Conservation (phyloP, 1,139 yeast species). For the Candida tunisiensis region DNA sequence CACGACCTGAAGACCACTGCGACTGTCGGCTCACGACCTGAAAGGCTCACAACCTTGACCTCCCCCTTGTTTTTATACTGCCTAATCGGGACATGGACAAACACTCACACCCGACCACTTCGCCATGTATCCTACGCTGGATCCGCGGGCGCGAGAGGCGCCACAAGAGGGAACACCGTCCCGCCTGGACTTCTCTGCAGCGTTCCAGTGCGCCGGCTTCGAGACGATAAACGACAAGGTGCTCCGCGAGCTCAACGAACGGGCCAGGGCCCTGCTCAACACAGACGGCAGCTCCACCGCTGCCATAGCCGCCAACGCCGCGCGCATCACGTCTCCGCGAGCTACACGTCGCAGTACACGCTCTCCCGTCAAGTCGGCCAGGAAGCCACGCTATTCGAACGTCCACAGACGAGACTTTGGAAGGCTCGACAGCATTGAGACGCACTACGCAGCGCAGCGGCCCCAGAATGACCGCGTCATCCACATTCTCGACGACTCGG, state of each 20-base stretch:
- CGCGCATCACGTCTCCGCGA: neutral
- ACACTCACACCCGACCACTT: no score
- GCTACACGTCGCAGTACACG: conserved; percentile 2
- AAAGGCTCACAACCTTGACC: no score
- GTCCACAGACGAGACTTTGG: conserved; percentile 14
- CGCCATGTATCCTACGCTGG: no score
- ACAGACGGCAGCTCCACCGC: conserved; percentile 1
- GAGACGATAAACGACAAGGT: conserved; percentile 19
- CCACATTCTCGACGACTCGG: no score
- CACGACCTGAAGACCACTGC: no score
- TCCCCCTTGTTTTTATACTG: no score
- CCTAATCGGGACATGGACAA: no score
- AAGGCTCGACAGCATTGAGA: conserved; percentile 13
- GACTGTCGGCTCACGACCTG: no score
- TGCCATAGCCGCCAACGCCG: conserved; percentile 1
- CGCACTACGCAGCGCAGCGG: conserved; percentile 6
- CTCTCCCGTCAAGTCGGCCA: conserved; percentile 6
- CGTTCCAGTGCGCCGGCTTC: conserved; percentile 12
- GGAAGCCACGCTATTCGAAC: conserved; percentile 12
- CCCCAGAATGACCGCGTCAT: no score
- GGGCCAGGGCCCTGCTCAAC: conserved; percentile 9
- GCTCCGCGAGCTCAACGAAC: conserved; percentile 18
- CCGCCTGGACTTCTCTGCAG: conserved; percentile 9
- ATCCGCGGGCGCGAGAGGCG: no score
- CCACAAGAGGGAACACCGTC: no score